Base-by-base conservation (phyloP, 495 filamentous ascomycete genomes). In the Penicillium waksmanii region DNA sequence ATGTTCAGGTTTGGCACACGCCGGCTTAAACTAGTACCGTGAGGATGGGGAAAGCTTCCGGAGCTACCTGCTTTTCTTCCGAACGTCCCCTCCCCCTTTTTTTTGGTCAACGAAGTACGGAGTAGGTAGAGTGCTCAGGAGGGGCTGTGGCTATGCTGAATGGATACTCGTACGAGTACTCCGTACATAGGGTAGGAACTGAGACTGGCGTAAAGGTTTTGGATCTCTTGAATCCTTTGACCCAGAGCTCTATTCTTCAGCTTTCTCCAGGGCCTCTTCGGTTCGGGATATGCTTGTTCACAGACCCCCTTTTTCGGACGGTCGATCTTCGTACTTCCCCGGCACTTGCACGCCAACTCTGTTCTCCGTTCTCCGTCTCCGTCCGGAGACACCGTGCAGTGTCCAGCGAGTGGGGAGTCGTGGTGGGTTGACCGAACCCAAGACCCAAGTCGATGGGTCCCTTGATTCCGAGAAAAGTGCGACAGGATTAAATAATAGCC, bases 21-120 rank as follows among this genome's bases (percentile, higher is more conserved):
- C 21, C 21, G 46, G 21, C 15, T 31, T 3, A 48, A 48, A 2
- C 15, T 44, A 44, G 52, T 5, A 21, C 21, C 54, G 10, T 49
- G 38, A 61, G 31, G 59, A 55, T 60, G 58, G 52, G 40, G 58
- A 60, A 60, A 61, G 58, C 53, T 56, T 27, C 48, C 47, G 58
- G 58, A 51, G 58, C 58, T 60, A 19, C 48, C 53, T 38, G 27
- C 23, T 31, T 21, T 53, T 61, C 46, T 48, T 59, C 51, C 48
- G 38, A 44, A 15, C 25, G 15, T 38, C 46, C 40, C 42, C 56
- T 57, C 35, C 44, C 44, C 46, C 46, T 57, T 62, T 56, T 56
- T 23, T 34, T 17, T 55, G 21, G 15, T 31, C 27, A 5, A 9
- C 27, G 27, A 9, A 31, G 27, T 6, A 31, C 27, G 27, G 8